phyloP scores from a whole-genome alignment of 768 basidiomycete genomes.

The Gloeopeniophorella convolvens region DNA sequence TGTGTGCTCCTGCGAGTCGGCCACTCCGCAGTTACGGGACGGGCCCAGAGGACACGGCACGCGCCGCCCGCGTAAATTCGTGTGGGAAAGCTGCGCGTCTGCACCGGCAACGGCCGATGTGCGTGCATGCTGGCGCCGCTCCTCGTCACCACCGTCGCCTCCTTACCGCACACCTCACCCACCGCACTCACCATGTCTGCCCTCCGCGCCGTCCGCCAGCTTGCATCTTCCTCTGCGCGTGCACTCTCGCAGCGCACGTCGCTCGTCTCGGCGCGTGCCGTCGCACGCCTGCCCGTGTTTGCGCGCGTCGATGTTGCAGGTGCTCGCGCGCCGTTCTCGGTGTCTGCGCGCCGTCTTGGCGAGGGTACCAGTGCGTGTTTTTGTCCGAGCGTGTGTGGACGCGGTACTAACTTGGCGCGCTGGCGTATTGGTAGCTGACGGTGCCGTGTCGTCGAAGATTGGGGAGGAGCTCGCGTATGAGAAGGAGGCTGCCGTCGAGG shows the following conservation, averaged over 20 bases:
- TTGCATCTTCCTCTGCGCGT: constrained; percentile 41
- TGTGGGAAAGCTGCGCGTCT: too few relatives aligned
- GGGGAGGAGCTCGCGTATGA: constrained; percentile 84
- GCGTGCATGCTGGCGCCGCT: neutral
- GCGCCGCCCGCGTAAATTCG: too few relatives aligned
- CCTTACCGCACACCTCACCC: neutral
- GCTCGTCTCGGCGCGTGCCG: constrained; percentile 21
- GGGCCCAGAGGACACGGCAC: too few relatives aligned
- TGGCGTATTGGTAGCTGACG: constrained; percentile 48
- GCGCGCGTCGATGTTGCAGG: constrained; percentile 20
- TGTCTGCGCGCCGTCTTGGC: constrained; percentile 33
- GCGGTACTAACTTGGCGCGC: too few relatives aligned
- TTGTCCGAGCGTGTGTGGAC: too few relatives aligned
- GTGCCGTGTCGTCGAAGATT: constrained; percentile 67
- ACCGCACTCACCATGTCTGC: constrained; percentile 45
- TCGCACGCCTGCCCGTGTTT: constrained; percentile 24
- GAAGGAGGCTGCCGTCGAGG: constrained; percentile 45
- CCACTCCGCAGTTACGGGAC: too few relatives aligned
- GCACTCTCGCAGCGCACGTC: constrained; percentile 25
- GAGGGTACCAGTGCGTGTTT: constrained; percentile 39
- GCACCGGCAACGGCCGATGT: constrained; percentile 1
- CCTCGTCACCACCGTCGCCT: neutral
- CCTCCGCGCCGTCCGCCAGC: constrained; percentile 53
- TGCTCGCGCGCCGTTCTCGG: constrained; percentile 37
- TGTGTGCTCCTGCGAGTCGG: too few relatives aligned